Base-by-base conservation (phyloP, 176 grass and related monocot genomes). In the Alopecurus myosuroides region DNA sequence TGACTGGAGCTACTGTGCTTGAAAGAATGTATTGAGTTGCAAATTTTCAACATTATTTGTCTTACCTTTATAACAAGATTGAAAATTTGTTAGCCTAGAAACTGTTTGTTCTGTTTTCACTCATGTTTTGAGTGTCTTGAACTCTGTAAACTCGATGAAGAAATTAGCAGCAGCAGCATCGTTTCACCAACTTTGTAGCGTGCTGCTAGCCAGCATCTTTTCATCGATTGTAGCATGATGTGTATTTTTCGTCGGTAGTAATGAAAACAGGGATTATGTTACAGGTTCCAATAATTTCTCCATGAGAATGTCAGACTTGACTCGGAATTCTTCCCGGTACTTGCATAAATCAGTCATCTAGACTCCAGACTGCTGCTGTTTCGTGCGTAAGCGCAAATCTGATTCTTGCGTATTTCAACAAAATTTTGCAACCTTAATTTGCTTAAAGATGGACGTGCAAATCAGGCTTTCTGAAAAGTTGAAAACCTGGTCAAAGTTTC, bases 81-180 rank as follows among this genome's bases (percentile, higher is more conserved):
- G 14, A 28, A 74, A 74, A 30, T 29, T 18, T 77, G 49, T 33
- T 81, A 87, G 81, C 44, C 50, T 87, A 87, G 80, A 79, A 52
- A 57, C 26, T 18, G 52, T 68, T 79, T 86, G 35, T 28, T 56
- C 22, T 17, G 7, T 73, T 90, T 46, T 40, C 15, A 2, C 44
- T 10, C 4, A 28, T 7, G 48, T 28, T 64, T 33, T 55, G 66
- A 25, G 37, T 11, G 22, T 36, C 45, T 19, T 28, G 12, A 62
- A 29, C 34, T 45, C 5, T 55, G 73, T 74, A 74, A 49, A 55
- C 35, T 12, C 12, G 22, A 40, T 52, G 22, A 53, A 76, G 39
- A 49, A 48, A 46, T 63, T 77, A 39, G 65, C 4, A 15, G 20
- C 55, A 39, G 65, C 4, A 15, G 20, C 55, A 55, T 76, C 20